Evolutionary conservation across 768 basidiomycete species (phyloP).

Genomic region (Boletellus emodensis): DNA sequence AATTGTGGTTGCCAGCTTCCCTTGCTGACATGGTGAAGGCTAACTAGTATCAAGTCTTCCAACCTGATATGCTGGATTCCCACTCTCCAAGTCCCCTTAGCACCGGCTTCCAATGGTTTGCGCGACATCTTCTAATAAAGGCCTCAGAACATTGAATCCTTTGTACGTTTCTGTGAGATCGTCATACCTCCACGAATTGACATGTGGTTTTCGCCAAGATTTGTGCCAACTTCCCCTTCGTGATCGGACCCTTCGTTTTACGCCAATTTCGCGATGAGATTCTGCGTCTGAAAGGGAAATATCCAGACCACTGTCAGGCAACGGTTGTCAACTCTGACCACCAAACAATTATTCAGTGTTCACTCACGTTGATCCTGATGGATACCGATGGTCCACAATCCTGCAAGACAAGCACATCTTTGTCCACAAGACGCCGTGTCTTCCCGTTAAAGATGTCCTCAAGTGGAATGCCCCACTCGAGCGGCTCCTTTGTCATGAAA

Average conservation of each 20-base stretch:
- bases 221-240: slow-evolving; percentile 63
- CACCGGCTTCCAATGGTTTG: slow-evolving; percentile 51
- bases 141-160: neutral
- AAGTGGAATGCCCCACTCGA: slow-evolving; percentile 58
- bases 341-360: neutral
- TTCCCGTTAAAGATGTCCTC: slow-evolving; percentile 55
- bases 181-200: slow-evolving; percentile 57
- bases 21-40: slow-evolving; percentile 74
- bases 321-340: neutral
- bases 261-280: slow-evolving; percentile 74
- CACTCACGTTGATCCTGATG: slow-evolving; percentile 59
- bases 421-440: slow-evolving; percentile 47
- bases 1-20: slow-evolving; percentile 77
- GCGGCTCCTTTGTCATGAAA: slow-evolving; percentile 51
- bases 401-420: slow-evolving; percentile 59
- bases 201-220: slow-evolving; percentile 65
- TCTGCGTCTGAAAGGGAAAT: slow-evolving; percentile 65
- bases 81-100: slow-evolving; percentile 53
- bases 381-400: slow-evolving; percentile 70
- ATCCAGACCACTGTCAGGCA: slow-evolving; percentile 66
- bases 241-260: slow-evolving; percentile 69
- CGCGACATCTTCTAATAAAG: slow-evolving; percentile 46
- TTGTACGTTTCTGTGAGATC: neutral
- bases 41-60: slow-evolving; percentile 66
- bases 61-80: slow-evolving; percentile 51